Base-by-base conservation (phyloP, 768 basidiomycete species). In the Hebeloma cylindrosporum region DNA sequence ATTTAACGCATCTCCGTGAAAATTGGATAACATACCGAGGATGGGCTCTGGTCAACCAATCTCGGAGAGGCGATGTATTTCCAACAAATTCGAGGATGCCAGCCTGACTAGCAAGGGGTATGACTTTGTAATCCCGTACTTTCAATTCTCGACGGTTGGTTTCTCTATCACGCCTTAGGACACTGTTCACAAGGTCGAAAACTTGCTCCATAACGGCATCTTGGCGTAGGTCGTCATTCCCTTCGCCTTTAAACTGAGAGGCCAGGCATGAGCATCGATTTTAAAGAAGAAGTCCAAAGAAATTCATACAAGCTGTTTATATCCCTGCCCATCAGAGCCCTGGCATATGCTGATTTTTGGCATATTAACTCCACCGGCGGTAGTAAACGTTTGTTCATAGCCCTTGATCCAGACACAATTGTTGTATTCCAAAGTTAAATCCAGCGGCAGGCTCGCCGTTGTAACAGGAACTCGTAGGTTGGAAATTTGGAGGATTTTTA, bases 191-290 rank as follows among this genome's bases (percentile, higher is more conserved):
- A 14, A 98, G 74, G 14, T 81, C 80, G 58, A 99, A 99, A 2
- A 96, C 92, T 65, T 99, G 96, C 58, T 97, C 92, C 94, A 99
- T 97, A 40, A 98, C 93, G 1, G 94, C 94, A 60, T 99, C 96
- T 65, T 99, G 96, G 29, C 96, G 83, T 34, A 96, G 62, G 57
- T 99, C 96, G 54, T 99, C 96, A 7, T 80, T 74, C 7, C 87
- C 87, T 67, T 88, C 82, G 3, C 92, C 92, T 62, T 99, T 97
- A 68, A 93, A 94, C 92, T 95, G 17, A 53, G 21, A 50, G 37
- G n/a, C n/a, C 11, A 39, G 38, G 27, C 38, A 29, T 29, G 11
- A 38, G 21, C 0, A 23, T 16, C 22, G 6, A 27, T 23, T 51
- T 25, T 0, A 11, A 22, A 23, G 3, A 37, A 16, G 27, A 8